A percentile compares a stretch with the other conserved stretches of the same genome.
These are phyloP conservation scores for Phytophthora quininea DNA, from an alignment of 352 stramenopile species.

Conservation along the genomic window DNA sequence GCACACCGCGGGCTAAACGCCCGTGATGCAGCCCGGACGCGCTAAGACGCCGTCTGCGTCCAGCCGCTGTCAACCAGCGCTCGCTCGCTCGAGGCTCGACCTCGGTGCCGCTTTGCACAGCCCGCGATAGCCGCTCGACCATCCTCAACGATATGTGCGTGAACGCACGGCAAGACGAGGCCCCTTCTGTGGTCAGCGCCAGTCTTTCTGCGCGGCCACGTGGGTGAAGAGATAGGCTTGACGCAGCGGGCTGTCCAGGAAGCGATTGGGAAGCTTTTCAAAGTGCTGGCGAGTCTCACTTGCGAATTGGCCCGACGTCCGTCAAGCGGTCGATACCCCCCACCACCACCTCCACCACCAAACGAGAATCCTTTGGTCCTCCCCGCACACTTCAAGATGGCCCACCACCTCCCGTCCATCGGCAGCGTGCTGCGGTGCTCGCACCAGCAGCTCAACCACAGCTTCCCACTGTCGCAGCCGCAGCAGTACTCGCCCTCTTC, in stretches of 20 bases:
- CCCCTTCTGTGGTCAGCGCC: constrained; percentile 28
- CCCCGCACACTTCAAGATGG: constrained; percentile 22
- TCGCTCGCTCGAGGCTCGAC: too few relatives aligned
- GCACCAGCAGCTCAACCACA: constrained; percentile 32
- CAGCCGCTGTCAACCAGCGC: constrained; percentile 28
- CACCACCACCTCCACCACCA: too few relatives aligned
- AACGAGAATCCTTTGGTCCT: too few relatives aligned
- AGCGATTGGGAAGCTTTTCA: constrained; percentile 33
- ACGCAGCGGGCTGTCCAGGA: constrained; percentile 14
- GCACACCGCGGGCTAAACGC: constrained; percentile 7
- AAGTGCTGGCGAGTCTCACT: constrained; percentile 31
- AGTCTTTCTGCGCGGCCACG: constrained; percentile 27
- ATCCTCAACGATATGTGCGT: constrained; percentile 35
- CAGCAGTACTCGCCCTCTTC: constrained; percentile 24
- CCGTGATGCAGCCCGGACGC: background rate
- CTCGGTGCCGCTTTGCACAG: constrained; percentile 23
- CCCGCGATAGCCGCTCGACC: constrained; percentile 15
- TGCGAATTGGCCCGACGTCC: constrained; percentile 23
- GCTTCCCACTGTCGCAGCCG: constrained; percentile 29
- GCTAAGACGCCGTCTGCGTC: constrained; percentile 20
- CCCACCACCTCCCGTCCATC: constrained; percentile 42
- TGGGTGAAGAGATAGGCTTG: constrained; percentile 24
- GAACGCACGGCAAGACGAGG: constrained; percentile 22
- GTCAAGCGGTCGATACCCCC: background rate
- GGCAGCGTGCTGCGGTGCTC: constrained; percentile 28